Percentiles rank a stretch among this genome's conserved stretches.
phyloP scores from a whole-genome alignment of 2,329 filamentous ascomycete genomes.

The Aureobasidium sp. region DNA sequence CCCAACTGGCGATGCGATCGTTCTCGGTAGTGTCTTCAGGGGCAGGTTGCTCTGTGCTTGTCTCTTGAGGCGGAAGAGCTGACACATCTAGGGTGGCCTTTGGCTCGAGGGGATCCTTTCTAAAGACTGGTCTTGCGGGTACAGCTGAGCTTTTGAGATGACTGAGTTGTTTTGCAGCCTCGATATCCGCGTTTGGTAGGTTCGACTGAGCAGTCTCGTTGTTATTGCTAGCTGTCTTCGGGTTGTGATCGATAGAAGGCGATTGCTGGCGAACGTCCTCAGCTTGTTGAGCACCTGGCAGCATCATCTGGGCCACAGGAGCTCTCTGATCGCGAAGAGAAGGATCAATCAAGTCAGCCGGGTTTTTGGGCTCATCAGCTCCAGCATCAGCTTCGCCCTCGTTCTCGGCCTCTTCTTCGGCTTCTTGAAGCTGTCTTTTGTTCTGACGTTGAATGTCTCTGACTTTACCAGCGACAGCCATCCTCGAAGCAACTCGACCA shows the following conservation, averaged over 20 bases:
- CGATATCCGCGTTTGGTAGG: not conserved
- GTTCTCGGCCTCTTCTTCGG: not conserved
- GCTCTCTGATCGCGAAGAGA: not conserved
- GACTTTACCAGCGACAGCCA: not conserved
- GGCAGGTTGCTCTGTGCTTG: not conserved
- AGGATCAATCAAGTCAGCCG: not conserved
- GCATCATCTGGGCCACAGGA: conserved; percentile 8
- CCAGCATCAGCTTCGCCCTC: not conserved
- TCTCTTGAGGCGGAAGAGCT: not conserved
- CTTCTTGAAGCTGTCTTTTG: not conserved
- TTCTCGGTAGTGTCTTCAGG: not conserved
- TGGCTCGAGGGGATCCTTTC: not conserved
- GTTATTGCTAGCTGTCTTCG: not conserved
- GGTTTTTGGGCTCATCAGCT: not conserved
- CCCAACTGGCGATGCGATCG: conserved; percentile 3
- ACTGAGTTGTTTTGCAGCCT: conserved; percentile 6
- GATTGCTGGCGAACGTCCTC: not conserved
- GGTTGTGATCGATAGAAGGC: not conserved
- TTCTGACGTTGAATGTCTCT: conserved; percentile 3
- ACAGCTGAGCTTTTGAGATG: not conserved
- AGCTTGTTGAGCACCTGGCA: not conserved
- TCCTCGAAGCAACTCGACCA: not conserved
- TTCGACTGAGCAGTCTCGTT: not conserved
- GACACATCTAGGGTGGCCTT: not conserved
- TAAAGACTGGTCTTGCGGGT: not conserved